Base-by-base conservation (phyloP, 495 filamentous ascomycete species). In the Penicillium arizonense region DNA sequence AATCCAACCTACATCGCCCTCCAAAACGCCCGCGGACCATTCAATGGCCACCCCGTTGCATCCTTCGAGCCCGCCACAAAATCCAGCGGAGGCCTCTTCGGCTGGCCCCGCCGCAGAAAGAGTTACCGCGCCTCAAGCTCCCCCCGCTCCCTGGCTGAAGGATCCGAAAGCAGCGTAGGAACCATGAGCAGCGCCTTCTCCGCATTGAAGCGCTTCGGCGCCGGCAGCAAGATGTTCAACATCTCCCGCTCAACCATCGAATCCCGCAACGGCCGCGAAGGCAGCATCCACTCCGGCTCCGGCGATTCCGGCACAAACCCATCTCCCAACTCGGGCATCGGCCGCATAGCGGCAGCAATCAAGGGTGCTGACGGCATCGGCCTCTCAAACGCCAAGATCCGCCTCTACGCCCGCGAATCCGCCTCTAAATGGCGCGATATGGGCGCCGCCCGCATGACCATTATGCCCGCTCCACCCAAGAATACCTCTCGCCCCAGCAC, bases 1-100 rank as follows among this genome's bases (percentile, higher is more conserved):
- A 97, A 96, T 61, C 87, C 90, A 8, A 91, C 87, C 28, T 96
- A 89, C 66, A 89, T 91, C 55, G 87, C 88, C 2, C 81, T 97
- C 14, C 88, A 93, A 64, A 84, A 87, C 48, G 85, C 85, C 5
- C 74, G 84, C 18, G 78, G 75, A 0, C 71, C 72, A 12, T 64
- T 69, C 38, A 60, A 62, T 8, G 67, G 72, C 47, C 55, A 70
- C 16, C 59, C 63, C 2, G 30, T 52, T 5, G 61, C 65, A 23
- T 47, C 52, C 18, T 64, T 74, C 5, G 71, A 75, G 18, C 58
- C 57, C 8, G 50, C 58, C 21, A 57, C 50, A 16, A 71, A 74
- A 50, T 45, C 55, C 43, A 67, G 65, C 5, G 69, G 72, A 43
- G 55, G 50, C 37, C 59, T 68, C 35, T 77, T 82, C 34, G 75